Percentiles rank a stretch among this genome's conserved stretches.
Conservation (phyloP, 352 stramenopile genomes). For the Globisporangium paroecandrum region DNA sequence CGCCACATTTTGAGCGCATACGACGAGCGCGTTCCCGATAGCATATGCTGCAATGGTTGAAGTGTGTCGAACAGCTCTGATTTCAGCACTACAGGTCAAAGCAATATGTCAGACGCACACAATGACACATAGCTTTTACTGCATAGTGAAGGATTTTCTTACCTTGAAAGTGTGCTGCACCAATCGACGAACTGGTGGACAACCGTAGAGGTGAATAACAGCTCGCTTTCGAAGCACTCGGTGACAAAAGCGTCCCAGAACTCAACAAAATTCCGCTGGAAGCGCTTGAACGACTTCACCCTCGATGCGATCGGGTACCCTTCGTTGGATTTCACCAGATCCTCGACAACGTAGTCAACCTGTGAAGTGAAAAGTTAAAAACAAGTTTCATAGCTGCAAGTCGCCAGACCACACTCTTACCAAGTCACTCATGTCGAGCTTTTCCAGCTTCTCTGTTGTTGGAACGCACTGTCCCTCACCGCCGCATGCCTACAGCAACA, state of each 20-base stretch:
- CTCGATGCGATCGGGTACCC: conserved; percentile 69
- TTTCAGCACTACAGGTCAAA: conserved; percentile 51
- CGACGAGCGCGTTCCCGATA: conserved; percentile 63
- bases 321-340: conserved; percentile 56
- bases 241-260: conserved; percentile 80
- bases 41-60: conserved; percentile 66
- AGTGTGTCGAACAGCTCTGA: conserved; percentile 80
- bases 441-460: conserved; percentile 46
- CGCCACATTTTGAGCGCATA: conserved; percentile 40
- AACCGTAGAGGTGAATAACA: conserved; percentile 70
- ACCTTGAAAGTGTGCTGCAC: conserved; percentile 80
- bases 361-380: neutral
- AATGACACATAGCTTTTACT: neutral
- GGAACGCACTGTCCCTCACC: conserved; percentile 46
- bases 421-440: conserved; percentile 71
- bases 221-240: conserved; percentile 78
- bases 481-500: conserved; percentile 41
- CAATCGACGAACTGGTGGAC: conserved; percentile 71
- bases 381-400: neutral
- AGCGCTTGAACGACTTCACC: conserved; percentile 55
- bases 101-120: neutral
- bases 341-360: conserved; percentile 56
- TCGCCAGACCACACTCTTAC: conserved; percentile 15
- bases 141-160: neutral
- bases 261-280: conserved; percentile 58